Conservation (phyloP, 2,329 filamentous ascomycete species). For the Fusarium sp. region DNA sequence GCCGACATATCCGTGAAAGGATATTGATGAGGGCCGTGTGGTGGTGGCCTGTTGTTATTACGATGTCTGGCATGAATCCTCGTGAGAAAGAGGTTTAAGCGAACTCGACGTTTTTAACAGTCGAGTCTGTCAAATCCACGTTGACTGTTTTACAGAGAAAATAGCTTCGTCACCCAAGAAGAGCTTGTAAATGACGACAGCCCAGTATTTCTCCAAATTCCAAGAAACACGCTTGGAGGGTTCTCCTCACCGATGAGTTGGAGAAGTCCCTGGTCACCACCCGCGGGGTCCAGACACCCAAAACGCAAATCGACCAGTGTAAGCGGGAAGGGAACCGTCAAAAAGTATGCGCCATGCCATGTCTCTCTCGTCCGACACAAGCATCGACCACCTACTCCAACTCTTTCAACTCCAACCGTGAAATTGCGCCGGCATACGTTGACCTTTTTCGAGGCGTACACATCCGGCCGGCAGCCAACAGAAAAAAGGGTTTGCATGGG, state of each 20-base stretch:
- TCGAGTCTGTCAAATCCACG: neutral
- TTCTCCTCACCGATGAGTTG: conserved; percentile 37
- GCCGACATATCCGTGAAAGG: conserved; percentile 25
- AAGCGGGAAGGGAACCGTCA: neutral
- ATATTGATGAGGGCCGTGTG: neutral
- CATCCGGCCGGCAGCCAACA: conserved; percentile 21
- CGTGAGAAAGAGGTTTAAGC: neutral
- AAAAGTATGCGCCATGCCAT: neutral
- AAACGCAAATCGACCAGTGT: neutral
- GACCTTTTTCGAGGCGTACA: neutral
- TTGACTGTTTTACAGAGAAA: neutral
- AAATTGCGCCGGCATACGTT: neutral
- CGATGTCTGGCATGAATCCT: neutral
- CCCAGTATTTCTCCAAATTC: conserved; percentile 35
- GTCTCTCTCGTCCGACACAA: neutral
- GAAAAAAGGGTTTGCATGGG: conserved; percentile 12
- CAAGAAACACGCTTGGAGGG: neutral
- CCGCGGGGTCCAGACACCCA: neutral
- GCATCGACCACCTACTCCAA: conserved; percentile 12
- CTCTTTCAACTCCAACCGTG: neutral
- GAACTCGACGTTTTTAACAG: neutral
- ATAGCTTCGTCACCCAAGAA: neutral
- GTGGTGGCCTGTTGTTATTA: neutral
- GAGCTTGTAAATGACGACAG: conserved; percentile 17
- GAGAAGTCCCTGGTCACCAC: conserved; percentile 27